Evolutionary conservation across 352 stramenopile genomes (phyloP).

Genomic region (Phytophthora crassamura): DNA sequence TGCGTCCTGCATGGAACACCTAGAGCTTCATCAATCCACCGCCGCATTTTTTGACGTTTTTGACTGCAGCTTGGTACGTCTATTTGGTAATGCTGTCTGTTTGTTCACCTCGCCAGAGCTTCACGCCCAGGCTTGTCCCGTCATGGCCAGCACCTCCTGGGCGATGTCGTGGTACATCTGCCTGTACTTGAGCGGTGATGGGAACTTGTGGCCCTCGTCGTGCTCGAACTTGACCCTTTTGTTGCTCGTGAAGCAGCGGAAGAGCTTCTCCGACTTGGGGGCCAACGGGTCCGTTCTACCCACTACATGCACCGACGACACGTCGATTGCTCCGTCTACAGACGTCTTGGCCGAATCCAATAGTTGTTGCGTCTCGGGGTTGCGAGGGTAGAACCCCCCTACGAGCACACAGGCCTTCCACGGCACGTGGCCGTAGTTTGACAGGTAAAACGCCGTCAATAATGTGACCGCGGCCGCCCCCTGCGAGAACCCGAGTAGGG

Average conservation of each 20-base stretch:
- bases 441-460: conserved; percentile 68
- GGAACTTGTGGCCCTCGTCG: conserved; percentile 86
- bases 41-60: too few relatives aligned
- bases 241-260: conserved; percentile 46
- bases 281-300: conserved; percentile 54
- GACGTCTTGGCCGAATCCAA: conserved; percentile 47
- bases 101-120: not conserved
- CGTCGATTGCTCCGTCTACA: conserved; percentile 46
- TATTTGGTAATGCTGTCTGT: too few relatives aligned
- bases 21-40: too few relatives aligned
- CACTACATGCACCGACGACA: conserved; percentile 77
- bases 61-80: too few relatives aligned
- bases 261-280: conserved; percentile 57
- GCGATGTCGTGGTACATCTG: conserved; percentile 63
- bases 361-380: conserved; percentile 54
- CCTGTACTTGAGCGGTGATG: conserved; percentile 48
- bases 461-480: conserved; percentile 62
- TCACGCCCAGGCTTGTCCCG: conserved; percentile 22
- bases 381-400: conserved; percentile 64
- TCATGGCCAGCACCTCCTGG: conserved; percentile 48
- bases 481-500: conserved; percentile 80
- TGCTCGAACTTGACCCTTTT: conserved; percentile 59
- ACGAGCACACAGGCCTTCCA: conserved; percentile 74
- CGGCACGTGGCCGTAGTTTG: conserved; percentile 45
- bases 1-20: too few relatives aligned